These are phyloP conservation scores for Macrocybe gigantea DNA, from an alignment of 768 basidiomycete species.

Conservation along the genomic window DNA sequence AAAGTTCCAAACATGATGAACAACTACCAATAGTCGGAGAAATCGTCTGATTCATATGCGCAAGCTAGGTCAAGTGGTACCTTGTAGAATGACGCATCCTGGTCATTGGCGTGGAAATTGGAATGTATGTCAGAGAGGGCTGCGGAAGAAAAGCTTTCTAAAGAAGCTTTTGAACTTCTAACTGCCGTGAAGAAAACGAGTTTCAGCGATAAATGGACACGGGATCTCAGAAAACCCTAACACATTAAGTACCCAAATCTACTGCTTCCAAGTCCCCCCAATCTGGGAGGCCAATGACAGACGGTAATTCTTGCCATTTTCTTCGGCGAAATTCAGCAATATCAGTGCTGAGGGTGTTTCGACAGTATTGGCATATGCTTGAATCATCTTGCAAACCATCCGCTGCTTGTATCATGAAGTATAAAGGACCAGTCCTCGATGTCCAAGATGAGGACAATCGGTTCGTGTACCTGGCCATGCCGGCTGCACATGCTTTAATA, in stretches of 20 bases:
- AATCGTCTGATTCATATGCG: too few relatives aligned
- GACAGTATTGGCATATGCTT: conserved; percentile 38
- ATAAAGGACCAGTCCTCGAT: conserved; percentile 44
- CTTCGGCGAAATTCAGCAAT: conserved; percentile 29
- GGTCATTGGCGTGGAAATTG: too few relatives aligned
- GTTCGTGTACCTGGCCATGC: conserved; percentile 35
- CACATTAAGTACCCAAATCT: conserved; percentile 9
- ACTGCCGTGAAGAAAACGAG: not conserved
- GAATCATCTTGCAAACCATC: conserved; percentile 29
- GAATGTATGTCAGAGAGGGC: too few relatives aligned
- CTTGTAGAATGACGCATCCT: too few relatives aligned
- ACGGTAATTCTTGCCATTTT: conserved; percentile 44
- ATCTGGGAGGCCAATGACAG: conserved; percentile 34
- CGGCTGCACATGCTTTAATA: conserved; percentile 28
- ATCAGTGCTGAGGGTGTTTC: conserved; percentile 34
- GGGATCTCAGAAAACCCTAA: not conserved
- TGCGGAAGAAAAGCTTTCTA: too few relatives aligned
- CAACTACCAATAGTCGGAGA: too few relatives aligned
- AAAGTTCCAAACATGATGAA: too few relatives aligned
- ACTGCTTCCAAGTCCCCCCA: conserved; percentile 33
- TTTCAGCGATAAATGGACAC: too few relatives aligned
- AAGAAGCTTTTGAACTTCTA: too few relatives aligned
- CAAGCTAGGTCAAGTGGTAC: too few relatives aligned
- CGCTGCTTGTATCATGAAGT: conserved; percentile 46
- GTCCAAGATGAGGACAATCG: conserved; percentile 43